Percentiles rank a stretch among this genome's conserved stretches.
phyloP scores from a whole-genome alignment of 1,284 basidiomycete genomes.

The Ganoderma multipileum region DNA sequence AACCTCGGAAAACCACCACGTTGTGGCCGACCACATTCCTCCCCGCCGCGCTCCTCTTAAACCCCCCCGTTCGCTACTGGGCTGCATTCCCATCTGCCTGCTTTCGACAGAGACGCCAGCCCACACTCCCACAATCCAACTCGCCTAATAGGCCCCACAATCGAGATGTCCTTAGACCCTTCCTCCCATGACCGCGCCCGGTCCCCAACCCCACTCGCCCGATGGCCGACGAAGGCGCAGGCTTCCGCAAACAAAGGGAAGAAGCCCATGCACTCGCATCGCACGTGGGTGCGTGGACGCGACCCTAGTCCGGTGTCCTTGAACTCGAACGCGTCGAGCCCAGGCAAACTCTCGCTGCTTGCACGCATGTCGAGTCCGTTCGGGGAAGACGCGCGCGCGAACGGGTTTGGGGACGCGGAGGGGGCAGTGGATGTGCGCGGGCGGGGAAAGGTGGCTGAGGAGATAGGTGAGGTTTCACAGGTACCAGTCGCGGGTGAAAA shows the following conservation, averaged over 20 bases:
- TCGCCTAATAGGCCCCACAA: background rate
- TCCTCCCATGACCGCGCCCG: background rate
- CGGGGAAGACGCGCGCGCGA: background rate
- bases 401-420: background rate
- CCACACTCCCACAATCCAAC: background rate
- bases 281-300: slow-evolving; percentile 16
- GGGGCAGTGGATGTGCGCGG: background rate
- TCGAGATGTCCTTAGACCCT: background rate
- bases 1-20: background rate
- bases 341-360: slow-evolving; percentile 19
- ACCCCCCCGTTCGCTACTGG: background rate
- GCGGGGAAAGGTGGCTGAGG: background rate
- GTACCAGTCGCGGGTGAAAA: slow-evolving; percentile 13
- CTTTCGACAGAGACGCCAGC: background rate
- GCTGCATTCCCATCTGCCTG: background rate
- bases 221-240: slow-evolving; percentile 10
- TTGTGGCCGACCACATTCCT: background rate
- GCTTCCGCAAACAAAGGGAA: slow-evolving; percentile 21
- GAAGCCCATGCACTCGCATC: slow-evolving; percentile 16
- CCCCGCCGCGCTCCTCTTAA: background rate
- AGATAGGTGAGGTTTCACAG: slow-evolving; percentile 20
- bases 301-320: slow-evolving; percentile 10
- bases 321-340: slow-evolving; percentile 12
- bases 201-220: slow-evolving; percentile 12
- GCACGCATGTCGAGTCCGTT: slow-evolving; percentile 12